Percentiles rank a stretch among this genome's conserved stretches.
Evolutionary conservation across 208 protist genomes (phyloP).

Genomic region (Trypanosoma melophagium): DNA sequence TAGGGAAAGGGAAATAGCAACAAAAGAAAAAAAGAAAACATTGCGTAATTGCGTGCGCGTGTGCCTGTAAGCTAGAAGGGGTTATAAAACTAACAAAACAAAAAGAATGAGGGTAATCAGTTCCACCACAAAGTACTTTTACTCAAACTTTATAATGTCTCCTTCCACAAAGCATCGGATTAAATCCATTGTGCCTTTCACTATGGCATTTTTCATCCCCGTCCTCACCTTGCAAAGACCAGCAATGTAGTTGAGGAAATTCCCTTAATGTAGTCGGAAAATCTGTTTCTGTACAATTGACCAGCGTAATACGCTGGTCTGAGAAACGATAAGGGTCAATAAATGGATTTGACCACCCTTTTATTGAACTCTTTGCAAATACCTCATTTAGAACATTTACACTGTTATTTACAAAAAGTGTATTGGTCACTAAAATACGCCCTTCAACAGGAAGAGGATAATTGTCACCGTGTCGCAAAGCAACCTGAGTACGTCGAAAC

Average conservation of each 20-base stretch:
- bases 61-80: too few relatives aligned
- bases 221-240: neutral
- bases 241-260: neutral
- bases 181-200: neutral
- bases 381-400: neutral
- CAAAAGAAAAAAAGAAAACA: too few relatives aligned
- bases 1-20: too few relatives aligned
- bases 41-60: too few relatives aligned
- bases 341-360: neutral
- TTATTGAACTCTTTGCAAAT: neutral
- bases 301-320: neutral
- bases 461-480: conserved; percentile 26
- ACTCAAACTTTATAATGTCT: conserved; percentile 3
- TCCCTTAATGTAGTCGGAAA: neutral
- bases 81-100: neutral
- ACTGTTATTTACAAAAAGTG: conserved; percentile 3
- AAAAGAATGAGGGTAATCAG: neutral
- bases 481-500: conserved; percentile 14
- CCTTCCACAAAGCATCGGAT: conserved; percentile 10
- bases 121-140: neutral
- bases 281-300: neutral
- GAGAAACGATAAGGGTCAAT: neutral
- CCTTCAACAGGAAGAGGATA: conserved; percentile 13
- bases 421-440: neutral
- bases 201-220: neutral